Evolutionary conservation across 2,329 filamentous ascomycete species (phyloP), one percentile per base, ranked within the genome.

Genomic region (Aspergillus candidus): DNA sequence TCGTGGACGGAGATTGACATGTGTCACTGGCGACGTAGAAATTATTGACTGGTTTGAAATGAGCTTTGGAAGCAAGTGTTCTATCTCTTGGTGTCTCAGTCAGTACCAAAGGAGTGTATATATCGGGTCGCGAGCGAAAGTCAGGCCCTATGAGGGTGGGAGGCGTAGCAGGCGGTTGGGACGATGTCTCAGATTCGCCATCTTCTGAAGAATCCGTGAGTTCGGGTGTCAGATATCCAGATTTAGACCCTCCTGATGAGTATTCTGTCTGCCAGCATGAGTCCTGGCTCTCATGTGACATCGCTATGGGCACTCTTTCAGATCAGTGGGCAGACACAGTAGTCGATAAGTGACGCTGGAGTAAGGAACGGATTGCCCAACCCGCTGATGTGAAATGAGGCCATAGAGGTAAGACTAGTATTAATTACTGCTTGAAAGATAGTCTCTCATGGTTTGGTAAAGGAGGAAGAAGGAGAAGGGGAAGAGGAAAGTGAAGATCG

Each of bases 211-310:
- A 47, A 43, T 41, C 44, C 46, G 41, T 33, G 32, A 43, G 37
- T 12, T 36, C 40, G 41, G 44, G 38, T 18, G 43, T 45, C 11
- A 52, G 50, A 32, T 34, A 27, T 13, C 17, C 13, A 27, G 18
- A 32, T 15, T 22, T 11, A 4, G 15, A 38, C 8, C 32, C 35
- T 11, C 11, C 18, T 15, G 40, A 41, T 48, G 57, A 50, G 48
- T 60, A 54, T 14, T 54, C 54, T 43, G 57, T 60, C 41, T 53
- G 55, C 53, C 47, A 55, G 10, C 4, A 27, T 27, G 22, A 27
- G 22, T 27, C 22, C 22, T 6, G 22, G 22, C 22, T 27, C 22
- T 8, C 22, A 10, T 27, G 22, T 27, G 22, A 27, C 22, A 27
- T 27, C 6, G 22, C 22, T 27, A 27, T 27, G 22, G 4, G 22